These are phyloP conservation scores for Aspergillus luchuensis DNA, from an alignment of 2,329 filamentous ascomycete species.

Conservation along the genomic window DNA sequence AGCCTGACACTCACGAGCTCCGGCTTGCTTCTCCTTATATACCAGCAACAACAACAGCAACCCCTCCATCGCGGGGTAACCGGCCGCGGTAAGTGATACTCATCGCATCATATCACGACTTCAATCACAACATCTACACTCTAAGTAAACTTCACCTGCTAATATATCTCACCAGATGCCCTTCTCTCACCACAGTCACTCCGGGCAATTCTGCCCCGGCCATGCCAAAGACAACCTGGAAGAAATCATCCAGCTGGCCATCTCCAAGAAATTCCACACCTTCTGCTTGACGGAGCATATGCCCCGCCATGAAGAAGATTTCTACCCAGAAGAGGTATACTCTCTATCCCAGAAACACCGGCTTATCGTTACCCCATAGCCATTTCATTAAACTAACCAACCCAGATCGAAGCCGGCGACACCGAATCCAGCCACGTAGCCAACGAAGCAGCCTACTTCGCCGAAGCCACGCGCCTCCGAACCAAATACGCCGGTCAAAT, in stretches of 20 bases:
- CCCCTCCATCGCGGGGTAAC: conserved; percentile 6
- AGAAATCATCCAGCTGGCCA: conserved; percentile 76
- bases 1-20: not conserved
- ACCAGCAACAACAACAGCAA: not conserved
- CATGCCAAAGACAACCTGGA: conserved; percentile 87
- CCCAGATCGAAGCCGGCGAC: conserved; percentile 34
- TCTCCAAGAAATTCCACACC: conserved; percentile 74
- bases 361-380: not conserved
- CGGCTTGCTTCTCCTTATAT: not conserved
- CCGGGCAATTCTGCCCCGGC: conserved; percentile 90
- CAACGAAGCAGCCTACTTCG: conserved; percentile 65
- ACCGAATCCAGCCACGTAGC: conserved; percentile 44
- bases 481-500: conserved; percentile 70
- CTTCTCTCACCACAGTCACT: conserved; percentile 97
- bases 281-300: conserved; percentile 96
- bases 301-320: conserved; percentile 74
- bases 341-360: too few relatives aligned
- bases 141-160: not conserved
- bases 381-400: not conserved
- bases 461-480: conserved; percentile 73
- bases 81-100: conserved; percentile 5
- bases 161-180: conserved; percentile 64
- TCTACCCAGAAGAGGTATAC: conserved; percentile 86
- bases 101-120: not conserved
- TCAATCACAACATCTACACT: not conserved